These are phyloP conservation scores for Pichia sp. DNA, from an alignment of 1,139 yeast genomes.

Conservation along the genomic window DNA sequence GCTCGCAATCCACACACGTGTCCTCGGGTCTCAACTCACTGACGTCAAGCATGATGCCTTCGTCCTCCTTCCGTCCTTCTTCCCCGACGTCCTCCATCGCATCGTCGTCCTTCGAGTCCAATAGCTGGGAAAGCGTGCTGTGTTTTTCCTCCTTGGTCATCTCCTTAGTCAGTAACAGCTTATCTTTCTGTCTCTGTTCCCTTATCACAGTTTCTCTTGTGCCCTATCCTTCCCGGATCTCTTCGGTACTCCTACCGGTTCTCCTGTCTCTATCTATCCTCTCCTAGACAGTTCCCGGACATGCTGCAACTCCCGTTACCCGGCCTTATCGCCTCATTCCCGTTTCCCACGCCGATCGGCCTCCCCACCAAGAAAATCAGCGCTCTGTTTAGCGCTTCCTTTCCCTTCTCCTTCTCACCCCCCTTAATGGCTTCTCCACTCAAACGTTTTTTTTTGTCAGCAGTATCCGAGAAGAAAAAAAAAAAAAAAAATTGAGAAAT, in stretches of 20 bases:
- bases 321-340: background rate
- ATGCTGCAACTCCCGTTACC: background rate
- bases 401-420: background rate
- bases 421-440: background rate
- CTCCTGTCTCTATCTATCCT: too few relatives aligned
- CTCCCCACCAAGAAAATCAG: too few relatives aligned
- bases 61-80: slow-evolving; percentile 2
- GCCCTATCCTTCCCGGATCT: too few relatives aligned
- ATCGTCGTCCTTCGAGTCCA: slow-evolving; percentile 16
- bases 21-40: slow-evolving; percentile 7
- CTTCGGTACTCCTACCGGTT: too few relatives aligned
- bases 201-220: too few relatives aligned
- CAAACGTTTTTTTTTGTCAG: background rate
- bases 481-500: background rate
- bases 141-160: slow-evolving; percentile 12
- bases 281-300: background rate
- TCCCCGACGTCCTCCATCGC: slow-evolving; percentile 13
- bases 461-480: background rate
- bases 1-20: slow-evolving; percentile 60
- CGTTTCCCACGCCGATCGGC: background rate
- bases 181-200: background rate
- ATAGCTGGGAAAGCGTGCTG: slow-evolving; percentile 23
- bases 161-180: background rate
- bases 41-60: background rate
- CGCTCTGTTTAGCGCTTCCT: background rate